A percentile compares a stretch with the other conserved stretches of the same genome.
These are phyloP conservation scores for Yamadazyma pseudoaaseri DNA, from an alignment of 1,139 yeast genomes.

Conservation along the genomic window DNA sequence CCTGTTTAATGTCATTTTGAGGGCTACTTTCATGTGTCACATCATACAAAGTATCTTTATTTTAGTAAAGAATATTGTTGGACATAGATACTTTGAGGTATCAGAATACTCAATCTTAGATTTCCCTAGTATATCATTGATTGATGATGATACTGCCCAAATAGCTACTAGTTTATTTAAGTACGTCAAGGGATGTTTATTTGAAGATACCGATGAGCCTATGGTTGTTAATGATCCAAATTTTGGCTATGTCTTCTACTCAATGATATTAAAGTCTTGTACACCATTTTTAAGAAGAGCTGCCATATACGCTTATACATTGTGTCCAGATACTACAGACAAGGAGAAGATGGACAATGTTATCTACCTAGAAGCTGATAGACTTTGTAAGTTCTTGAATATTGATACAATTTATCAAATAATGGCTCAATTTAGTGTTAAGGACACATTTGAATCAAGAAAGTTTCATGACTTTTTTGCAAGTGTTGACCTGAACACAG, in stretches of 20 bases:
- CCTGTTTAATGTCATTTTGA: conserved; percentile 40
- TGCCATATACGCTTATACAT: conserved; percentile 57
- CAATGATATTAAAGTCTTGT: conserved; percentile 54
- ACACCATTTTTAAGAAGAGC: conserved; percentile 71
- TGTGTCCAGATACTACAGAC: conserved; percentile 45
- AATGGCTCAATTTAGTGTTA: conserved; percentile 16
- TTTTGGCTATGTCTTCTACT: conserved; percentile 43
- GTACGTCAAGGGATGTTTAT: conserved; percentile 10
- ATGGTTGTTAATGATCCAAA: conserved; percentile 15
- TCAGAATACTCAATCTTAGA: conserved; percentile 29
- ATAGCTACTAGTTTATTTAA: conserved; percentile 18
- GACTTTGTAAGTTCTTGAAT: conserved; percentile 52
- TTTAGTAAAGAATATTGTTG: conserved; percentile 22
- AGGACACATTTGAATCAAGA: conserved; percentile 15
- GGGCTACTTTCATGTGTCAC: conserved; percentile 40
- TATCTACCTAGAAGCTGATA: conserved; percentile 53
- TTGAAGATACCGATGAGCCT: conserved; percentile 11
- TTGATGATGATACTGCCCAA: conserved; percentile 19
- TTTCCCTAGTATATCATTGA: conserved; percentile 29
- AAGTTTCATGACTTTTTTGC: conserved; percentile 22
- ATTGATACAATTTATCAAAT: conserved; percentile 32
- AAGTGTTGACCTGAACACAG: conserved; percentile 3
- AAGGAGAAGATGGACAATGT: conserved; percentile 27
- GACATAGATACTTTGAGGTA: conserved; percentile 22
- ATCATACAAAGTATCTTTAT: conserved; percentile 32